These are phyloP conservation scores for Phalaenopsis aphrodite DNA, from an alignment of 106 monocot genomes.

Conservation along the genomic window DNA sequence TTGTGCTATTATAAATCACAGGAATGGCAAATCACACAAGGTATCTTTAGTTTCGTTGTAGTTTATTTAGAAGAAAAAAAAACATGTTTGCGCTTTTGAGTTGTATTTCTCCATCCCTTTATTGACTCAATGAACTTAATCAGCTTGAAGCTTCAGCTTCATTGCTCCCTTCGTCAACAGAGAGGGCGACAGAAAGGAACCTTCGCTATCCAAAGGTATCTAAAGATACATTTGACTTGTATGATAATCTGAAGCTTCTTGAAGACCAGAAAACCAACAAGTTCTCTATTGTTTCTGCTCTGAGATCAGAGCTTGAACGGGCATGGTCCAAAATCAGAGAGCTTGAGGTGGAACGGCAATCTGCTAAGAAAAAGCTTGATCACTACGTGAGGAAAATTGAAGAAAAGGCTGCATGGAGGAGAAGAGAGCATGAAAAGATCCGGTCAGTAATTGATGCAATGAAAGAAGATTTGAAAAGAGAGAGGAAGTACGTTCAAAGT, in stretches of 20 bases:
- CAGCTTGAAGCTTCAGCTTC: constrained; percentile 40
- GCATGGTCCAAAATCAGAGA: constrained; percentile 39
- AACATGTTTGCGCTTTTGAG: not conserved
- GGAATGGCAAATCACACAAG: constrained; percentile 42
- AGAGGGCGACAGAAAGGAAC: constrained; percentile 88
- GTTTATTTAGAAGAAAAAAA: not conserved
- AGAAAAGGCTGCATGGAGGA: constrained; percentile 59
- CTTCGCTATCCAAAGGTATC: constrained; percentile 30
- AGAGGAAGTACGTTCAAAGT: constrained; percentile 62
- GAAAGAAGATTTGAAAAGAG: constrained; percentile 61
- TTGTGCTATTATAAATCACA: not conserved
- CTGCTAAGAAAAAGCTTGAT: constrained; percentile 68
- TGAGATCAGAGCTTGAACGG: constrained; percentile 59
- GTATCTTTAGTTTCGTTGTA: constrained; percentile 13
- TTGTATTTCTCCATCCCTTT: not conserved
- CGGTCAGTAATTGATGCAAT: constrained; percentile 55
- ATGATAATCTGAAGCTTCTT: constrained; percentile 34
- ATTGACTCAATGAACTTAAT: constrained; percentile 3
- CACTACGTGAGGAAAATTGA: constrained; percentile 55
- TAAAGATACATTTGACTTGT: constrained; percentile 33
- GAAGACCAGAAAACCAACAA: constrained; percentile 41
- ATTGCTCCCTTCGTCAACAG: constrained; percentile 40
- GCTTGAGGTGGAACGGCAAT: constrained; percentile 54
- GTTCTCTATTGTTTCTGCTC: constrained; percentile 32
- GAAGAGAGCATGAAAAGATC: constrained; percentile 62